A percentile compares a stretch with the other conserved stretches of the same genome.
phyloP scores from a whole-genome alignment of 2,329 filamentous ascomycete species.

The Hypomyces perniciosus region DNA sequence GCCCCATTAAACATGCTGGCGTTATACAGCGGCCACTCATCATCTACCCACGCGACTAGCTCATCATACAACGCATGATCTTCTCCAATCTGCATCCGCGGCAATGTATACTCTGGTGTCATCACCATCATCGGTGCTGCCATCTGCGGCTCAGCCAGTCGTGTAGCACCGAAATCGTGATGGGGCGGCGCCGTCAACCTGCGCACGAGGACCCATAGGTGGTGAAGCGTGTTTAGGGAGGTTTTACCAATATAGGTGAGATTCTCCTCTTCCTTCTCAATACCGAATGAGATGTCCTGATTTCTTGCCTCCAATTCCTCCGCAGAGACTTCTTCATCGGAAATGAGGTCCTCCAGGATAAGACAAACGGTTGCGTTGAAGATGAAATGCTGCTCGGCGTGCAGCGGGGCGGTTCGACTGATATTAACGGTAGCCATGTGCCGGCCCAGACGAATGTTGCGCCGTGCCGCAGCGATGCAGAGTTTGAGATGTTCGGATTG shows the following conservation, averaged over 20 bases:
- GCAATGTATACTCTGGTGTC: constrained; percentile 20
- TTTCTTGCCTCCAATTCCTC: constrained; percentile 18
- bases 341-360: constrained; percentile 39
- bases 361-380: constrained; percentile 46
- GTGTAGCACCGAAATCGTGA: constrained; percentile 12
- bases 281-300: constrained; percentile 35
- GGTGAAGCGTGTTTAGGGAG: constrained; percentile 33
- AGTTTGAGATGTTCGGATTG: constrained; percentile 27
- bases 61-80: constrained; percentile 30
- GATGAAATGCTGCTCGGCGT: constrained; percentile 41
- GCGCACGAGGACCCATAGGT: constrained; percentile 32
- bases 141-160: constrained; percentile 16
- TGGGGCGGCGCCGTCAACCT: constrained; percentile 23
- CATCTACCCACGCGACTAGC: constrained; percentile 33
- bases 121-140: constrained; percentile 20
- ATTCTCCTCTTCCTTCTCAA: constrained; percentile 36
- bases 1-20: constrained; percentile 17
- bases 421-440: constrained; percentile 32
- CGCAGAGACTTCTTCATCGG: constrained; percentile 20
- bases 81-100: constrained; percentile 25
- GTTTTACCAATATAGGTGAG: constrained; percentile 19
- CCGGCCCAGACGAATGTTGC: constrained; percentile 40
- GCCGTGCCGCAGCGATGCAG: constrained; percentile 39
- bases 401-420: constrained; percentile 33
- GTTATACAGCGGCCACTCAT: constrained; percentile 28